These are phyloP conservation scores for Dryadomyces quercus-mongolicae DNA, from an alignment of 2,329 filamentous ascomycete species.

Conservation along the genomic window DNA sequence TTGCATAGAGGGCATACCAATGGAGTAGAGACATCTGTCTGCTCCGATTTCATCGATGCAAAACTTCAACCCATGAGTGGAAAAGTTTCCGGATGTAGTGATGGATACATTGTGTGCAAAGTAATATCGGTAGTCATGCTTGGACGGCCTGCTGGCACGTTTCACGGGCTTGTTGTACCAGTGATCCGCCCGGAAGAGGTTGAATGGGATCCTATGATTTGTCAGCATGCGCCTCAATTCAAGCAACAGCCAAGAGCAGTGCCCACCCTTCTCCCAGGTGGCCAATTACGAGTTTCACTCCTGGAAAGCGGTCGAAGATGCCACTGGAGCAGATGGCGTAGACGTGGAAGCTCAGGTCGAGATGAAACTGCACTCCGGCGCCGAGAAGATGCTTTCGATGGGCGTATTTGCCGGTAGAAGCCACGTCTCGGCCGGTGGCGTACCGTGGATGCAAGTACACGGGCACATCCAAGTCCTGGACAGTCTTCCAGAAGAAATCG, in stretches of 20 bases:
- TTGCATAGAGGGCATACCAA: constrained; percentile 18
- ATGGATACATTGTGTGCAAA: constrained; percentile 28
- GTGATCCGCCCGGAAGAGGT: constrained; percentile 26
- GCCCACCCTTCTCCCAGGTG: constrained; percentile 29
- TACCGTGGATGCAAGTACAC: constrained; percentile 24
- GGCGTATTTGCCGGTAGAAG: constrained; percentile 15
- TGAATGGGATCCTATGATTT: constrained; percentile 24
- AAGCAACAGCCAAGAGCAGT: not conserved
- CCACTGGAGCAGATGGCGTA: constrained; percentile 30
- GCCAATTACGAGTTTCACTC: constrained; percentile 27
- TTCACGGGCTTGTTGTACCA: constrained; percentile 32
- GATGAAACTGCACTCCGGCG: constrained; percentile 25
- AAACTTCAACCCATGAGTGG: constrained; percentile 25
- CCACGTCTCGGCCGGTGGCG: constrained; percentile 17
- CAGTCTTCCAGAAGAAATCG: constrained; percentile 19
- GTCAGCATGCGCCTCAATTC: not conserved
- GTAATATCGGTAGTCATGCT: constrained; percentile 26
- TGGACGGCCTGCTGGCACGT: constrained; percentile 21
- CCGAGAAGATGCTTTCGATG: constrained; percentile 21
- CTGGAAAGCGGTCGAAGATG: constrained; percentile 27
- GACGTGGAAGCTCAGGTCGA: constrained; percentile 32
- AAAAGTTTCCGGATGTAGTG: constrained; percentile 28
- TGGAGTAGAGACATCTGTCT: constrained; percentile 26
- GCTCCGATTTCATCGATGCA: constrained; percentile 26
- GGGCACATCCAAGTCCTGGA: constrained; percentile 20